Evolutionary conservation across 805 yeast genomes (phyloP).

Genomic region (Yamadazyma nakazawae): DNA sequence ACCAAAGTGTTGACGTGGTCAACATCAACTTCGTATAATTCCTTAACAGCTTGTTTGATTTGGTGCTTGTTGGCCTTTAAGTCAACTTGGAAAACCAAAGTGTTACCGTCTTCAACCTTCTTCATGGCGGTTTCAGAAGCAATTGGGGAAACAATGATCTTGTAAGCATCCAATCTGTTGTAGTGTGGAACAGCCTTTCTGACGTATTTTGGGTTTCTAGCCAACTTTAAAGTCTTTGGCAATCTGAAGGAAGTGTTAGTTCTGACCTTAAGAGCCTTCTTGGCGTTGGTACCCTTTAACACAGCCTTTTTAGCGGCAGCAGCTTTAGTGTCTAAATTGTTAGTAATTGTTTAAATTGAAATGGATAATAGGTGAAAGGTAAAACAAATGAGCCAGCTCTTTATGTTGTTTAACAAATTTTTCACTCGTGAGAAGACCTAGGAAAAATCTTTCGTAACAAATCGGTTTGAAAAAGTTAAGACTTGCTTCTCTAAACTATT

Average conservation of each 20-base stretch:
- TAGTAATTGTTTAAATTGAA: constrained; percentile 8
- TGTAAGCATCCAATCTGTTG: constrained; percentile 95
- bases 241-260: constrained; percentile 92
- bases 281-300: constrained; percentile 92
- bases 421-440: too few relatives aligned
- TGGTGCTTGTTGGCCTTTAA: constrained; percentile 97
- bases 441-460: too few relatives aligned
- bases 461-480: too few relatives aligned
- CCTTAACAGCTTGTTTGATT: constrained; percentile 97
- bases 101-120: constrained; percentile 99
- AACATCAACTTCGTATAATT: constrained; percentile 95
- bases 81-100: constrained; percentile 97
- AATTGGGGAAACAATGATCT: constrained; percentile 89
- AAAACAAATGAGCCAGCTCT: background rate
- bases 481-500: too few relatives aligned
- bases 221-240: constrained; percentile 94
- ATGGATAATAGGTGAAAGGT: background rate
- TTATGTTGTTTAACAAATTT: too few relatives aligned
- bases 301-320: constrained; percentile 98
- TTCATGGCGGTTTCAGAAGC: constrained; percentile 98
- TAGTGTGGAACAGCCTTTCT: constrained; percentile 95
- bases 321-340: constrained; percentile 60
- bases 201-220: constrained; percentile 94
- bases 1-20: constrained; percentile 92
- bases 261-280: constrained; percentile 90